Evolutionary conservation across 1,284 basidiomycete genomes (phyloP), one percentile per base, ranked within the genome.

Genomic region (Neonothopanus nambi): DNA sequence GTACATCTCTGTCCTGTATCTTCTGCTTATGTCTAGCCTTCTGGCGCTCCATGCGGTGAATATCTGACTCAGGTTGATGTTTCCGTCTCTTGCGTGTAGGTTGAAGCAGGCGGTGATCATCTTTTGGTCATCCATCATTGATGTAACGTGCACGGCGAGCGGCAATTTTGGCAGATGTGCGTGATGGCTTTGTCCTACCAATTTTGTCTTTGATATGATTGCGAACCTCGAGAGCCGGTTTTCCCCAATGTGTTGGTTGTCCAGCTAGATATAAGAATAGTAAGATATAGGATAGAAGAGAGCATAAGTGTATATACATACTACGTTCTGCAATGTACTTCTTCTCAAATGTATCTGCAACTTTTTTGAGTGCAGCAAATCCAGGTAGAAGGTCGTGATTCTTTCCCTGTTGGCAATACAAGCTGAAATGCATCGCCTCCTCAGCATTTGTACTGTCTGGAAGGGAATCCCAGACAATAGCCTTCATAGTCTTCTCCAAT

Each of bases 361-460:
- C 18, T n/a, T 44, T 44, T 9, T 8, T 30, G 3, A 44, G 9
- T 9, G 43, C 43, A 7, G 3, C 18, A 5, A 5, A 26, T 8
- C 59, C 60, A 9, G 48, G 40, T 13, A 65, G 36, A n/a, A 65
- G 51, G 11, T 12, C 30, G 47, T 63, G 60, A 21, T 59, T 18
- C 11, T 54, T 21, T 54, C 61, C 26, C 17, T 23, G 43, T n/a
- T 44, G 43, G n/a, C 8, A 5, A 37, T 65, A 66, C 0, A 65
- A 21, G 48, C 60, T 63, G 39, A 44, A 56, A 35, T 66, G 64
- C 60, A 61, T 60, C 0, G 61, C 57, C 49, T 67, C 65, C 39
- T 60, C 61, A 12, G 65, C 59, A 56, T 67, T 67, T 2, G 59
- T 65, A 1, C 58, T 60, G 15, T 48, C 46, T 1, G 63, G 65